Evolutionary conservation across 2,329 filamentous ascomycete genomes (phyloP), one percentile per base, ranked within the genome.

Genomic region (Fusarium scirpi): DNA sequence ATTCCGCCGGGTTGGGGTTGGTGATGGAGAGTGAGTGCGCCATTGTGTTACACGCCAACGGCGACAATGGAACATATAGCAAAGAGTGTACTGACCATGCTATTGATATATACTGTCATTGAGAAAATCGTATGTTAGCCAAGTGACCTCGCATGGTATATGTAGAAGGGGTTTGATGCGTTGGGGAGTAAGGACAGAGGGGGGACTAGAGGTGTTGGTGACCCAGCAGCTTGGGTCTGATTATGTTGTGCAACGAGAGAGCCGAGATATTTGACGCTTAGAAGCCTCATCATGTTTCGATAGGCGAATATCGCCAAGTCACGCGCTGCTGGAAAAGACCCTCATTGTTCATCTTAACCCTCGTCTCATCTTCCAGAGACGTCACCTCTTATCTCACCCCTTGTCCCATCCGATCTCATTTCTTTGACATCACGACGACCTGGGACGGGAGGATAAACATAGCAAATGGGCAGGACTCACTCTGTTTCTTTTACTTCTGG

Each of bases 401-500:
- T 48, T 44, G 59, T 47, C 56, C 59, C 54, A 56, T 49, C 57
- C 29, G 55, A 63, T 67, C 63, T 63, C 51, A 61, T 47, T 30
- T 58, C 65, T 52, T 47, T 46, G 32, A 29, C 29, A 32, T 40
- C 40, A 55, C 40, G 27, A 34, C 29, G 55, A 56, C 15, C 32
- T n/a, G 18, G 40, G 29, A 20, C 25, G 25, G 52, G 57, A 38
- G 38, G n/a, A 41, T 34, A 43, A 58, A 59, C 30, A 20, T 41
- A 58, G 53, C 54, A 48, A 60, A 65, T 45, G 40, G 41, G 38
- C 49, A 57, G 49, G 47, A 84, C 84, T 80, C 72, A 87, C 85
- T 76, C 87, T 80, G 70, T 89, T 90, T 63, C 87, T 84, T 76
- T 89, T 90, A 77, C 86, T 89, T 71, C 87, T 80, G 78, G 87